Evolutionary conservation across 345 rosid genomes (phyloP).

Genomic region (Gossypium thurberi): DNA sequence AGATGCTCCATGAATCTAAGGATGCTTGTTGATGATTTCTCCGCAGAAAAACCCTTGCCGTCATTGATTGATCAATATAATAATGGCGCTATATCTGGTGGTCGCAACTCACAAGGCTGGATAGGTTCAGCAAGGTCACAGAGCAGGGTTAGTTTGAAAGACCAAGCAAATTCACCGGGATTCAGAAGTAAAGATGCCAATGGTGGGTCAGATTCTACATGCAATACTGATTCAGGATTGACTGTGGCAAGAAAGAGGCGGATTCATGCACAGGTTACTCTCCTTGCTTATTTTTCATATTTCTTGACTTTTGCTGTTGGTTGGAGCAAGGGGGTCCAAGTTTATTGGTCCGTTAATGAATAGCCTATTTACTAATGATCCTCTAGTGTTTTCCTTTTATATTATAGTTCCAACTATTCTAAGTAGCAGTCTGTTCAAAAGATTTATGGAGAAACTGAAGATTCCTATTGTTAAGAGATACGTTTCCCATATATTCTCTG

Average conservation of each 20-base stretch:
- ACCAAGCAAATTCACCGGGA: constrained; percentile 33
- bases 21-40: constrained; percentile 32
- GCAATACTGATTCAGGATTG: constrained; percentile 29
- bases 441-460: background rate
- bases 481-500: background rate
- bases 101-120: constrained; percentile 22
- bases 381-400: background rate
- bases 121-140: constrained; percentile 16
- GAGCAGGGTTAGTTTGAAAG: constrained; percentile 27
- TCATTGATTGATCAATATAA: constrained; percentile 22
- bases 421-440: background rate
- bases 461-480: background rate
- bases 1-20: constrained; percentile 28
- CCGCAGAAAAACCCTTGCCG: constrained; percentile 21
- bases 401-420: background rate
- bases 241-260: constrained; percentile 38
- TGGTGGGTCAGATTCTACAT: constrained; percentile 22
- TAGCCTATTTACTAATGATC: background rate
- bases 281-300: constrained; percentile 7
- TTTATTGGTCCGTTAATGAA: background rate
- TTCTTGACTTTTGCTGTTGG: background rate
- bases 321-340: background rate
- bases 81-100: constrained; percentile 17
- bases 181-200: constrained; percentile 29
- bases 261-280: constrained; percentile 38